Evolutionary conservation across 2,329 filamentous ascomycete species (phyloP), one percentile per base, ranked within the genome.

Genomic region (Huntiella abstrusa): DNA sequence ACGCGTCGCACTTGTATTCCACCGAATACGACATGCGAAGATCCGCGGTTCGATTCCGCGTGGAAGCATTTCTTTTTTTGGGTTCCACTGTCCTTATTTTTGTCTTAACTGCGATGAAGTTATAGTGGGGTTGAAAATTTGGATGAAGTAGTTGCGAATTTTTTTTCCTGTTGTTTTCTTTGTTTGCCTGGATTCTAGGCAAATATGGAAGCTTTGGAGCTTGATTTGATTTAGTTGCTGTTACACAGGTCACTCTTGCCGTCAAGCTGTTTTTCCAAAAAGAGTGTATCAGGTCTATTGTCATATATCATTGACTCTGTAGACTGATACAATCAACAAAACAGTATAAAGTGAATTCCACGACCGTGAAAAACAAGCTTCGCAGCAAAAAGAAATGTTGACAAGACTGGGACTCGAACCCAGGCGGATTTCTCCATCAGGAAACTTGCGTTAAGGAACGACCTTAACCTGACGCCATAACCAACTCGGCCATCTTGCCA

Each of bases 391-490:
- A 33, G 4, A 4, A 41, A 46, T 44, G 33, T 16, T 48, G 46
- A 48, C 46, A 48, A 48, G 46, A 48, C 46, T 48, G 41, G 46
- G 46, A 48, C 41, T 48, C 46, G 46, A 48, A 48, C 46, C 46
- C 46, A 48, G 46, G 46, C 46, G 46, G 46, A 48, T 48, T 44
- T 48, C 46, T 43, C 46, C 46, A 48, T 48, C 46, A 48, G 46
- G 46, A 48, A 38, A 43, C 34, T 48, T 44, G 57, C 46, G 60
- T 60, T 49, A 49, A 49, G 48, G 44, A 49, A 47, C 48, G 48
- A 57, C 57, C 57, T 58, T 58, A 59, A 58, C 55, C 57, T 58
- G 54, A 55, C 57, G 56, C 56, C 56, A 58, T 58, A 56, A 59
- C 56, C 56, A 59, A 58, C 56, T 59, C 56, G 56, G 57, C 57